phyloP scores from a whole-genome alignment of 768 basidiomycete species.

The Boletus patriciae region DNA sequence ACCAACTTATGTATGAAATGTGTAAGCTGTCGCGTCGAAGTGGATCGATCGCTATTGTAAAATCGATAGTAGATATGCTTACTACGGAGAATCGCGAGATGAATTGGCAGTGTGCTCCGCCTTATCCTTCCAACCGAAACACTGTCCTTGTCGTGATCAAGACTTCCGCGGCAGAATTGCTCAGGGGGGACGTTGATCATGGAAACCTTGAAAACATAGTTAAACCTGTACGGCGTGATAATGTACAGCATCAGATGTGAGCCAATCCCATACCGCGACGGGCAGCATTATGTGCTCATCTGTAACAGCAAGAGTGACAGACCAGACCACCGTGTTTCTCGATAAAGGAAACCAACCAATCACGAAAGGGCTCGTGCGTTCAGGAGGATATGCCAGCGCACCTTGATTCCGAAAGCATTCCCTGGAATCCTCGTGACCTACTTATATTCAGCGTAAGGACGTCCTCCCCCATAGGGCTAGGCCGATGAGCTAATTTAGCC shows the following conservation, averaged over 20 bases:
- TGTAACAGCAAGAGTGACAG: neutral
- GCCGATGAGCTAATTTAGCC: slow-evolving; percentile 21
- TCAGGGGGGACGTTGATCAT: neutral
- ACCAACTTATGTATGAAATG: too few species aligned
- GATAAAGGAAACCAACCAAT: slow-evolving; percentile 24
- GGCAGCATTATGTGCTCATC: slow-evolving; percentile 1
- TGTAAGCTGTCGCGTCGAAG: too few species aligned
- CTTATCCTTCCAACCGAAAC: slow-evolving; percentile 25
- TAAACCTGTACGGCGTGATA: neutral
- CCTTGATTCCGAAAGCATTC: slow-evolving; percentile 18
- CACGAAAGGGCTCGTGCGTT: slow-evolving; percentile 19
- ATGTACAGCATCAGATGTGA: neutral
- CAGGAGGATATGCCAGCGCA: slow-evolving; percentile 6
- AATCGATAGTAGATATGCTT: neutral
- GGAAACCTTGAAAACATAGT: neutral
- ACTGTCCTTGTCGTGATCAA: slow-evolving; percentile 23
- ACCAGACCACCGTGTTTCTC: slow-evolving; percentile 3
- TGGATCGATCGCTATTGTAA: neutral
- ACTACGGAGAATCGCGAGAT: slow-evolving; percentile 14
- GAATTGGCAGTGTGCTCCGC: slow-evolving; percentile 1
- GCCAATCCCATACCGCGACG: slow-evolving; percentile 1
- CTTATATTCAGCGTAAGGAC: slow-evolving; percentile 7
- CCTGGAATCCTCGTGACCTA: slow-evolving; percentile 9
- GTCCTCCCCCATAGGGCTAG: neutral
- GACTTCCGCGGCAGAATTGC: slow-evolving; percentile 1